A percentile compares a stretch with the other conserved stretches of the same genome.
Conservation (phyloP, 495 filamentous ascomycete species). For the Aspergillus mulundensis region DNA sequence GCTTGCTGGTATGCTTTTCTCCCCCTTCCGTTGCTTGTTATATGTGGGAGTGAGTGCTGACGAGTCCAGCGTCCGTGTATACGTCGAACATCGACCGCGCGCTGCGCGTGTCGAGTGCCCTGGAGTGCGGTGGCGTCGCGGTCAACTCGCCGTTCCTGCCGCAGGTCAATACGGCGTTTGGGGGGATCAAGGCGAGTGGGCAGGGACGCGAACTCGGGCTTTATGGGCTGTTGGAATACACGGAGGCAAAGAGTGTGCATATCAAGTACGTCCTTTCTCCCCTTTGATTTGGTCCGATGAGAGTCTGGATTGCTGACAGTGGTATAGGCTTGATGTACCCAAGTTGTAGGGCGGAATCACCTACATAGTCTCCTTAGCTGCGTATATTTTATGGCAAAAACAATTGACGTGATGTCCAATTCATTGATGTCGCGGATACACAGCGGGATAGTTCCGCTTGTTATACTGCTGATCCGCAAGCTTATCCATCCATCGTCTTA, state of each 20-base stretch:
- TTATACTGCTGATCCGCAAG: too few species aligned
- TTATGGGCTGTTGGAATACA: conserved; percentile 7
- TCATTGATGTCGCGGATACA: too few species aligned
- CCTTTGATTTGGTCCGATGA: not conserved
- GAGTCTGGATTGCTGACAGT: not conserved
- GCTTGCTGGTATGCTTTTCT: too few species aligned
- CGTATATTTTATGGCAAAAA: too few species aligned
- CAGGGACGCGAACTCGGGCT: conserved; percentile 6
- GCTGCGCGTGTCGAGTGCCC: conserved; percentile 35
- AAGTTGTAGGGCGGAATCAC: not conserved
- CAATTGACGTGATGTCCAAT: too few species aligned
- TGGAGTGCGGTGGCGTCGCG: conserved; percentile 47
- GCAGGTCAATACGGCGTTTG: conserved; percentile 7
- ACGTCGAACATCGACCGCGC: conserved; percentile 44
- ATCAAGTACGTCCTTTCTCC: not conserved
- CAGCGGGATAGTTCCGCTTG: too few species aligned
- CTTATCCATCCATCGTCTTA: too few species aligned
- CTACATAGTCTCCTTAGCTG: too few species aligned
- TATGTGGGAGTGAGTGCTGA: too few species aligned
- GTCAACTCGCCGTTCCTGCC: conserved; percentile 28
- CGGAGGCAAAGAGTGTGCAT: conserved; percentile 9
- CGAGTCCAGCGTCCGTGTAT: conserved; percentile 5
- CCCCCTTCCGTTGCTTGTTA: too few species aligned
- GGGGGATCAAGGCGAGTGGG: conserved; percentile 4
- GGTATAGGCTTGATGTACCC: not conserved